Evolutionary conservation across 2,329 filamentous ascomycete species (phyloP).

Genomic region (Penicillium sp.): DNA sequence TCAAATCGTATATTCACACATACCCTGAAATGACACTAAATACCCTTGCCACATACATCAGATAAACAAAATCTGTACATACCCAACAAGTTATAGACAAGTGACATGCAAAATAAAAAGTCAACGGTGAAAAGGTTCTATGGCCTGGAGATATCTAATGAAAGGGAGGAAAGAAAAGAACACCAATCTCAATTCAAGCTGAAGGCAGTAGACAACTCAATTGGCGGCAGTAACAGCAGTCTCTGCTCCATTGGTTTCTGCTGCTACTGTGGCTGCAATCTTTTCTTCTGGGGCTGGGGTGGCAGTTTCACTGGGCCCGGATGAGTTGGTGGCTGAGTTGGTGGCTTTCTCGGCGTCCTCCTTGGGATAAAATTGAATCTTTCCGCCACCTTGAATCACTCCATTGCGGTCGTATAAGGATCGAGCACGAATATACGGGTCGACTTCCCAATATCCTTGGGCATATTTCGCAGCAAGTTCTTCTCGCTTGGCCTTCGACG

Average conservation of each 20-base stretch:
- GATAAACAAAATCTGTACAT: neutral
- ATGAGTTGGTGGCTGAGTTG: neutral
- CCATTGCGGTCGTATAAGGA: constrained; percentile 82
- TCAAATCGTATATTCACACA: neutral
- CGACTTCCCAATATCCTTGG: constrained; percentile 81
- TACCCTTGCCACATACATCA: neutral
- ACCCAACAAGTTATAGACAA: neutral
- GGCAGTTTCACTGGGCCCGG: neutral
- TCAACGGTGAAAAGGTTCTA: neutral
- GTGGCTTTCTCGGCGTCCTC: neutral
- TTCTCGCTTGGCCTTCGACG: constrained; percentile 56
- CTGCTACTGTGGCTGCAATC: neutral
- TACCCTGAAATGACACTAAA: neutral
- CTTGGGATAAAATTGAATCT: constrained; percentile 65
- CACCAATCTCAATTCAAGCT: neutral
- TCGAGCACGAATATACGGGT: constrained; percentile 79
- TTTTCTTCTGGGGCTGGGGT: neutral
- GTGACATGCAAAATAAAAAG: neutral
- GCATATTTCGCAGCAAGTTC: constrained; percentile 61
- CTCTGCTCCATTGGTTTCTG: neutral
- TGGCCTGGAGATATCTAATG: neutral
- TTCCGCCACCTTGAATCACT: constrained; percentile 63
- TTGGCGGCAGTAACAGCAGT: constrained; percentile 5
- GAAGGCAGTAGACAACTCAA: neutral
- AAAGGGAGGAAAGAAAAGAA: neutral